Conservation (phyloP, 1,284 basidiomycete genomes). For the Cutaneotrichosporon spelunceum region DNA sequence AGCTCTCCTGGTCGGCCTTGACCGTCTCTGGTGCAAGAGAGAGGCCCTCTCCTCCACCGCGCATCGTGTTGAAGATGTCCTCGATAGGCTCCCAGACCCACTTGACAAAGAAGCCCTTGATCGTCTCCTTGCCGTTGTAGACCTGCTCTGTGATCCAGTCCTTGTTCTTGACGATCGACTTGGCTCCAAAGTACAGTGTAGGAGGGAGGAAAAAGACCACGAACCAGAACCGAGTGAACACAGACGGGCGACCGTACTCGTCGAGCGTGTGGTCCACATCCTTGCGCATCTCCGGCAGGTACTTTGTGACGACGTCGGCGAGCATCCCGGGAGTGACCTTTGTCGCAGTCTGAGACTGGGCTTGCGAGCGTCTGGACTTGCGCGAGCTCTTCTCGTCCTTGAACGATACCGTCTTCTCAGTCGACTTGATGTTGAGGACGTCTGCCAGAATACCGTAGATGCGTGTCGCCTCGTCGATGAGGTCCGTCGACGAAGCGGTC, state of each 20-base stretch:
- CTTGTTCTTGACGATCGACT: constrained; percentile 39
- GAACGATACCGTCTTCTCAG: constrained; percentile 8
- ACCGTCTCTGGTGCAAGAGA: constrained; percentile 56
- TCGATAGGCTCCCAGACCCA: constrained; percentile 87
- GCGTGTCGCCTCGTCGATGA: constrained; percentile 36
- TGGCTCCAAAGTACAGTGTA: constrained; percentile 29
- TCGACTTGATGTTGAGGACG: constrained; percentile 34
- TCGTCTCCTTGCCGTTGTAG: constrained; percentile 65
- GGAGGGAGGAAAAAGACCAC: constrained; percentile 50
- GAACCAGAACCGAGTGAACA: constrained; percentile 49
- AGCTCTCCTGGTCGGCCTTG: constrained; percentile 60
- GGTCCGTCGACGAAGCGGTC: constrained; percentile 16
- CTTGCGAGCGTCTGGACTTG: not conserved
- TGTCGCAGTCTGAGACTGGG: not conserved
- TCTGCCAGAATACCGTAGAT: constrained; percentile 41
- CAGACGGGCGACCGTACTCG: constrained; percentile 40
- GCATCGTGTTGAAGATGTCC: constrained; percentile 75
- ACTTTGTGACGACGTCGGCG: constrained; percentile 33
- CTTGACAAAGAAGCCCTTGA: constrained; percentile 69
- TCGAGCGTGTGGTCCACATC: constrained; percentile 27
- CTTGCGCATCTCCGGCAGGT: constrained; percentile 32
- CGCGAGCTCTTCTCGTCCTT: constrained; percentile 7
- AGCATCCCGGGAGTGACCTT: constrained; percentile 30
- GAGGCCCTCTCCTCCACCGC: constrained; percentile 50
- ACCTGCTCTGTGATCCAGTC: constrained; percentile 56